Percentiles rank a stretch among this genome's conserved stretches.
Conservation (phyloP, 2,329 filamentous ascomycete species). For the Ascochyta fabae region DNA sequence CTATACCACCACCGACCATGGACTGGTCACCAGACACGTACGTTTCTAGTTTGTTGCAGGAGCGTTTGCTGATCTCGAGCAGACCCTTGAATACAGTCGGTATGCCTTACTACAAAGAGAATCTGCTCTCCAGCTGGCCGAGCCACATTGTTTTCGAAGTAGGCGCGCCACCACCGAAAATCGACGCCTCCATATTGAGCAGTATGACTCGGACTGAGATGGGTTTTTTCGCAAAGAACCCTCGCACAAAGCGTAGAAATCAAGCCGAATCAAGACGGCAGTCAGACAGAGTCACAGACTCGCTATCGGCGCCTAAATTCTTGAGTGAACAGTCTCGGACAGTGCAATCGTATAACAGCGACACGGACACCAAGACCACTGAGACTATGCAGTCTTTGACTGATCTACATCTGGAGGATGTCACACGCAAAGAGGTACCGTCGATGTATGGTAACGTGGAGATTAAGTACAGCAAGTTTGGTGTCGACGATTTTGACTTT, state of each 20-base stretch:
- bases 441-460: conserved; percentile 92
- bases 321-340: conserved; percentile 90
- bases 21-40: conserved; percentile 76
- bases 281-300: conserved; percentile 62
- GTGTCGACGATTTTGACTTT: conserved; percentile 99
- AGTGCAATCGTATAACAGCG: conserved; percentile 41
- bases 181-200: conserved; percentile 73
- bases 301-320: conserved; percentile 83
- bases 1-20: conserved; percentile 64
- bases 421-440: conserved; percentile 80
- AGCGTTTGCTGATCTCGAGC: conserved; percentile 10
- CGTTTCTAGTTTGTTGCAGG: conserved; percentile 36
- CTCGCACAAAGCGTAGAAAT: conserved; percentile 75
- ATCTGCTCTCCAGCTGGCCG: conserved; percentile 88
- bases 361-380: conserved; percentile 37
- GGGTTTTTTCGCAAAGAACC: conserved; percentile 79
- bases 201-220: conserved; percentile 75
- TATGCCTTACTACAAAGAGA: conserved; percentile 91
- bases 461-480: conserved; percentile 99
- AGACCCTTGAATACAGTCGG: conserved; percentile 85
- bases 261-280: conserved; percentile 80
- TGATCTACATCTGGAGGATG: conserved; percentile 72
- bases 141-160: conserved; percentile 82
- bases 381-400: conserved; percentile 71
- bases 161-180: conserved; percentile 77